A percentile compares a stretch with the other conserved stretches of the same genome.
These are phyloP conservation scores for Elsinoe perseae DNA, from an alignment of 2,329 filamentous ascomycete genomes.

Conservation along the genomic window DNA sequence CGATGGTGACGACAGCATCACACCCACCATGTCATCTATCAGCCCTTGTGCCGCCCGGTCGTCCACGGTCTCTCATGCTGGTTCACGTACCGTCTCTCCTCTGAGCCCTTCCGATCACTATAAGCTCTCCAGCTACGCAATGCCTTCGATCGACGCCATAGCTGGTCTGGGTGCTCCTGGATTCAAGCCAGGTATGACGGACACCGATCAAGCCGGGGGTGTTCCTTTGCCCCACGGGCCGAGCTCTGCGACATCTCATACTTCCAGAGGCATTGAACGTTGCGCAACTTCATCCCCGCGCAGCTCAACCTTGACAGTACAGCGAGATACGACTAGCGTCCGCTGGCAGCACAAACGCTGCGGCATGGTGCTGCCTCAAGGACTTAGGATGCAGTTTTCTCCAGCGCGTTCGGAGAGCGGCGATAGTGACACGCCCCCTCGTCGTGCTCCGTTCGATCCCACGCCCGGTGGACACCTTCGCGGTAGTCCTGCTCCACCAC, in stretches of 20 bases:
- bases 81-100: not conserved
- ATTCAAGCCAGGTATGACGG: not conserved
- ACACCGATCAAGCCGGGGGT: not conserved
- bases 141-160: not conserved
- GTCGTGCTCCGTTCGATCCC: not conserved
- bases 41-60: not conserved
- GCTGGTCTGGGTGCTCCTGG: not conserved
- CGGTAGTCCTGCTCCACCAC: not conserved
- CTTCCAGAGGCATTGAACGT: not conserved
- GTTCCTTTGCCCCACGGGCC: not conserved
- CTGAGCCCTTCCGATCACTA: not conserved
- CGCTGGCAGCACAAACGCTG: not conserved
- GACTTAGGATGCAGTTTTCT: not conserved
- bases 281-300: not conserved
- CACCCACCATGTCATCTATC: not conserved
- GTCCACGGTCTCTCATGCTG: not conserved
- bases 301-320: too few species aligned
- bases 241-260: not conserved
- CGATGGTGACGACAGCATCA: not conserved
- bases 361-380: not conserved
- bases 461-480: not conserved
- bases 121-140: not conserved
- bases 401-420: not conserved
- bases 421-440: not conserved
- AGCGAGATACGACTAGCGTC: too few species aligned